These are phyloP conservation scores for Komagataella pastoris DNA, from an alignment of 805 yeast species.

Conservation along the genomic window DNA sequence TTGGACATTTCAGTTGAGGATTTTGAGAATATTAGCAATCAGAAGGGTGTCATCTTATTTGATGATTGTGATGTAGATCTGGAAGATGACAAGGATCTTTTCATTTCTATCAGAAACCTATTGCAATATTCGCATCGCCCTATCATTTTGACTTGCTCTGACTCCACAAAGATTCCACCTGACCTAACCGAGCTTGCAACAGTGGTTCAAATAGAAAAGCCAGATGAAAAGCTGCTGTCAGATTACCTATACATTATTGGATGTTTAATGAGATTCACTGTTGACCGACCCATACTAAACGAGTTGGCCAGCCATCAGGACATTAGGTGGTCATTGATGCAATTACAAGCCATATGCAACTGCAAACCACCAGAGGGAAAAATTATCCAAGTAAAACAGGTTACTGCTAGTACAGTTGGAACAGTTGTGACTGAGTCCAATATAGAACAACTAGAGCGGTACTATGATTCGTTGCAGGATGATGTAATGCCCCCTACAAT, in stretches of 20 bases:
- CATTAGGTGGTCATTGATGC: constrained; percentile 14
- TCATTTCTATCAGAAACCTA: constrained; percentile 57
- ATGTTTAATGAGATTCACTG: constrained; percentile 11
- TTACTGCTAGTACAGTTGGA: too few species aligned
- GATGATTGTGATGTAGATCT: constrained; percentile 81
- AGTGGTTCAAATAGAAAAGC: constrained; percentile 9
- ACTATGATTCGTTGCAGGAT: background rate
- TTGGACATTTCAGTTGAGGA: background rate
- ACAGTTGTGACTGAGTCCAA: background rate
- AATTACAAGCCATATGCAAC: constrained; percentile 15
- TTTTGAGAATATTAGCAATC: constrained; percentile 16
- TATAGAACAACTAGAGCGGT: background rate
- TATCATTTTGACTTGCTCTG: constrained; percentile 16
- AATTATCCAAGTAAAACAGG: background rate
- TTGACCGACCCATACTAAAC: constrained; percentile 10
- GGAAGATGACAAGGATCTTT: constrained; percentile 57
- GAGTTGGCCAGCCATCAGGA: constrained; percentile 7
- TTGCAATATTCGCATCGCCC: constrained; percentile 26
- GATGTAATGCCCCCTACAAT: background rate
- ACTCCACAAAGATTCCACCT: constrained; percentile 11
- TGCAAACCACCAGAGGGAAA: background rate
- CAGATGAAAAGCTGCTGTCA: background rate
- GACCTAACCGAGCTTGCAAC: constrained; percentile 16
- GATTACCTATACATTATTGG: constrained; percentile 16
- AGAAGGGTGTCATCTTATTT: constrained; percentile 57